These are phyloP conservation scores for Bipolaris victoriae DNA, from an alignment of 2,329 filamentous ascomycete genomes.

Conservation along the genomic window DNA sequence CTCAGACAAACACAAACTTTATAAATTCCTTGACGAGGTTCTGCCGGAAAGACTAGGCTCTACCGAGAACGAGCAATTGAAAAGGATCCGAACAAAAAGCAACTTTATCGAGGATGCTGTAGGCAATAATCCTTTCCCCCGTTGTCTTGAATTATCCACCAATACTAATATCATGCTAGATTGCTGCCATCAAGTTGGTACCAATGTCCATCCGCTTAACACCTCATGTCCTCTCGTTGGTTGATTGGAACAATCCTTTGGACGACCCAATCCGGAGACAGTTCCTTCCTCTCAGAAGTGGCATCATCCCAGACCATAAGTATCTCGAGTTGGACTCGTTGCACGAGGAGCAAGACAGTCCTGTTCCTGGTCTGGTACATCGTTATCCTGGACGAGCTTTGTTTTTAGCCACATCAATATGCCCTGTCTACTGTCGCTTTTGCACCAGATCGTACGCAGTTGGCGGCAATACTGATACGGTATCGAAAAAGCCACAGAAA, in stretches of 20 bases:
- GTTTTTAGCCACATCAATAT: conserved; percentile 66
- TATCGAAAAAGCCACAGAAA: conserved; percentile 49
- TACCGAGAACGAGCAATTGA: conserved; percentile 37
- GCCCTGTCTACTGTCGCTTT: conserved; percentile 67
- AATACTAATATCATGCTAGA: conserved; percentile 7
- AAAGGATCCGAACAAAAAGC: conserved; percentile 54
- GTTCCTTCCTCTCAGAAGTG: conserved; percentile 64
- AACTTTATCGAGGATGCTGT: conserved; percentile 62
- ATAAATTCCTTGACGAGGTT: conserved; percentile 57
- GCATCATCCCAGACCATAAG: conserved; percentile 61
- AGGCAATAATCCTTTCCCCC: background rate
- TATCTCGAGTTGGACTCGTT: conserved; percentile 63
- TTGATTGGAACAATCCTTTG: conserved; percentile 65
- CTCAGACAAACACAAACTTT: conserved; percentile 55
- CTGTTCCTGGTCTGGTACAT: conserved; percentile 65
- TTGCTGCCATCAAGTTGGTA: conserved; percentile 59
- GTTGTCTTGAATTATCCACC: background rate
- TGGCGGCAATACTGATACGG: conserved; percentile 60
- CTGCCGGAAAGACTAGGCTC: conserved; percentile 59
- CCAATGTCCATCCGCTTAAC: conserved; percentile 67
- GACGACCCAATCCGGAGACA: conserved; percentile 66
- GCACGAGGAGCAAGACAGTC: conserved; percentile 63
- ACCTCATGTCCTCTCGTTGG: conserved; percentile 64
- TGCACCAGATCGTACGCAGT: conserved; percentile 68
- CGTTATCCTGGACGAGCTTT: conserved; percentile 69